Evolutionary conservation across 75 land plant genomes (phyloP).

Genomic region (Selaginella tamariscina): DNA sequence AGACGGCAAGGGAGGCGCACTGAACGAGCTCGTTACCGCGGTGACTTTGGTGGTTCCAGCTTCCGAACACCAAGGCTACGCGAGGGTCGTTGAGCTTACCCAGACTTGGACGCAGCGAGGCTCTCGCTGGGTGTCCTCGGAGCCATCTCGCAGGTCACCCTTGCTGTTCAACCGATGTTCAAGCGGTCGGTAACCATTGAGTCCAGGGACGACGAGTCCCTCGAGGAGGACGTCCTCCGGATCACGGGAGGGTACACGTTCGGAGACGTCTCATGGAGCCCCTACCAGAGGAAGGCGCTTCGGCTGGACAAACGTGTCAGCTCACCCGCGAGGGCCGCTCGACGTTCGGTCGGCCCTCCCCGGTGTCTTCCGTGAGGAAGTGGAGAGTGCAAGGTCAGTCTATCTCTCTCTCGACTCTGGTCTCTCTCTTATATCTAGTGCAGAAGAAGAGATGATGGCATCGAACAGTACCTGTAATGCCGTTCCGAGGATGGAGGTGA

Average conservation of each 20-base stretch:
- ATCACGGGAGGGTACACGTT: conserved; percentile 19
- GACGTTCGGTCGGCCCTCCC: no score
- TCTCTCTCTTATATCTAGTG: no score
- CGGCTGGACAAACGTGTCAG: no score
- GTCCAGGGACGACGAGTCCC: no score
- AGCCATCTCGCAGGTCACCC: conserved; percentile 48
- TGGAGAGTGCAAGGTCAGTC: no score
- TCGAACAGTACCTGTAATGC: no score
- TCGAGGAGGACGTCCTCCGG: no score
- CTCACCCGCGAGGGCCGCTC: no score
- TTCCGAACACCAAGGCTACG: conserved; percentile 36
- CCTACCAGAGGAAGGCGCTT: conserved; percentile 8
- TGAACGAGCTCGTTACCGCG: conserved; percentile 47
- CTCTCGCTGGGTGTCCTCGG: conserved; percentile 73
- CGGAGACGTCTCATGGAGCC: conserved; percentile 25
- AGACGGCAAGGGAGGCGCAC: conserved; percentile 53
- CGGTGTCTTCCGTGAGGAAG: no score
- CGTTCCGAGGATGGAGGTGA: not conserved
- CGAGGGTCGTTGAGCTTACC: conserved; percentile 28
- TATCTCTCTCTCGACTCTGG: no score
- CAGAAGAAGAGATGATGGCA: no score
- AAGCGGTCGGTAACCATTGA: conserved; percentile 49
- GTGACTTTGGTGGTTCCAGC: conserved; percentile 43
- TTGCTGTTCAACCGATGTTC: no score
- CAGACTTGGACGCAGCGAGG: conserved; percentile 47